phyloP scores from a whole-genome alignment of 345 rosid genomes.

The Sonneratia caseolaris region DNA sequence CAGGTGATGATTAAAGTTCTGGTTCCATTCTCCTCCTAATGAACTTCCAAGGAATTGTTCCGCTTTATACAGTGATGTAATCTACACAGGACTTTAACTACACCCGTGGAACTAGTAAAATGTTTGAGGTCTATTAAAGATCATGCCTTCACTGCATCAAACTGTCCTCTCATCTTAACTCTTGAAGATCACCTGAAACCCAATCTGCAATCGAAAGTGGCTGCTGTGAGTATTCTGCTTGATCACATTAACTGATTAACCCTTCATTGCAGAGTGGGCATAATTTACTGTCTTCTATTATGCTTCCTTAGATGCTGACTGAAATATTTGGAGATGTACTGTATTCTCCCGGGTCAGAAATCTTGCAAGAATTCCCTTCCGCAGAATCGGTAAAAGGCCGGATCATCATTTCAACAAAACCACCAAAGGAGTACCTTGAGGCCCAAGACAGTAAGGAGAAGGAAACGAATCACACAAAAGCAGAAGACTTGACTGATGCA shows the following conservation, averaged over 20 bases:
- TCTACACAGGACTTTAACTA: slow-evolving; percentile 61
- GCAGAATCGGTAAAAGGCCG: slow-evolving; percentile 51
- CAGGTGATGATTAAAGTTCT: slow-evolving; percentile 29
- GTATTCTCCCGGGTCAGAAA: slow-evolving; percentile 59
- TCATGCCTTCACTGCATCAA: slow-evolving; percentile 65
- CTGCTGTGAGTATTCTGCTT: slow-evolving; percentile 9
- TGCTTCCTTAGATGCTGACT: slow-evolving; percentile 53
- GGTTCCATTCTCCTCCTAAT: not conserved
- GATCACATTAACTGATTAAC: not conserved
- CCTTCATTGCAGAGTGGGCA: not conserved
- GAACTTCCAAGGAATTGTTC: not conserved
- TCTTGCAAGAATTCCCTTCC: slow-evolving; percentile 80
- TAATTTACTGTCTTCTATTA: not conserved
- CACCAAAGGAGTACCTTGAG: slow-evolving; percentile 72
- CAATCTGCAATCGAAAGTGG: slow-evolving; percentile 85
- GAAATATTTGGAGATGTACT: slow-evolving; percentile 72
- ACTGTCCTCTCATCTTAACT: slow-evolving; percentile 80
- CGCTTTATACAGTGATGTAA: too few relatives aligned
- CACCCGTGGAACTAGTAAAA: slow-evolving; percentile 65
- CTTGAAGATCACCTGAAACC: slow-evolving; percentile 91
- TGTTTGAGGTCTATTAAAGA: slow-evolving; percentile 68
- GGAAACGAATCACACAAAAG: slow-evolving; percentile 38
- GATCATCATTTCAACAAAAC: slow-evolving; percentile 88
- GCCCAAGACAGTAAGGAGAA: slow-evolving; percentile 24
- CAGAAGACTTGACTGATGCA: too few relatives aligned